A percentile compares a stretch with the other conserved stretches of the same genome.
Conservation (phyloP, 1,284 basidiomycete species). For the Rhizopogon parksii region DNA sequence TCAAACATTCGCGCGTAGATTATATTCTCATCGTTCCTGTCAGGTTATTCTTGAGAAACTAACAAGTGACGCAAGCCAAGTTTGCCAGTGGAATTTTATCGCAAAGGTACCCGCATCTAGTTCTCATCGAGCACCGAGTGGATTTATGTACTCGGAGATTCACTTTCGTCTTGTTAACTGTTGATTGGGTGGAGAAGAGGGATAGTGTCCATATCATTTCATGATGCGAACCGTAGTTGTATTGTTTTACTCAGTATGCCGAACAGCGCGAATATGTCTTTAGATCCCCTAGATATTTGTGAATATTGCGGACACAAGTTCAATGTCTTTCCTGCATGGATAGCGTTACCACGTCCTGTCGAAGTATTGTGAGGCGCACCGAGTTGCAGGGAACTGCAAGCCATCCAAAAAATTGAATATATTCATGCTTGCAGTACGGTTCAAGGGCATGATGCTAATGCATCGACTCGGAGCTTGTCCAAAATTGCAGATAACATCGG, state of each 20-base stretch:
- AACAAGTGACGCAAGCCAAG: neutral
- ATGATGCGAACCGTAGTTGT: too few relatives aligned
- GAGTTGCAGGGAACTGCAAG: too few relatives aligned
- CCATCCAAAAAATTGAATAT: too few relatives aligned
- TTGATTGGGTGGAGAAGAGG: neutral
- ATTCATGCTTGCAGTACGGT: neutral
- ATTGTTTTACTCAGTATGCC: too few relatives aligned
- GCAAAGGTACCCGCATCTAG: constrained; percentile 4
- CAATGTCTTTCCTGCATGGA: too few relatives aligned
- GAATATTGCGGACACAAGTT: too few relatives aligned
- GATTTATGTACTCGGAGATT: neutral
- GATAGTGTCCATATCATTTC: neutral
- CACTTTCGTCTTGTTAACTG: neutral
- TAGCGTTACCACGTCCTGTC: too few relatives aligned
- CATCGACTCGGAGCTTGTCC: constrained; percentile 3
- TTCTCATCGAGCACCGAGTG: neutral
- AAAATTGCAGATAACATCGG: constrained; percentile 6
- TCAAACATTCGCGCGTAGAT: neutral
- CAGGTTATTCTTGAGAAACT: neutral
- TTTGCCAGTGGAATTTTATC: constrained; percentile 4
- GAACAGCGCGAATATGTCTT: too few relatives aligned
- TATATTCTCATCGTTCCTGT: neutral
- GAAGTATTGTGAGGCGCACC: too few relatives aligned
- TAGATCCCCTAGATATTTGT: too few relatives aligned
- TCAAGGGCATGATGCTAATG: neutral